These are phyloP conservation scores for Parastagonospora nodorum DNA, from an alignment of 2,329 filamentous ascomycete species.

Conservation along the genomic window DNA sequence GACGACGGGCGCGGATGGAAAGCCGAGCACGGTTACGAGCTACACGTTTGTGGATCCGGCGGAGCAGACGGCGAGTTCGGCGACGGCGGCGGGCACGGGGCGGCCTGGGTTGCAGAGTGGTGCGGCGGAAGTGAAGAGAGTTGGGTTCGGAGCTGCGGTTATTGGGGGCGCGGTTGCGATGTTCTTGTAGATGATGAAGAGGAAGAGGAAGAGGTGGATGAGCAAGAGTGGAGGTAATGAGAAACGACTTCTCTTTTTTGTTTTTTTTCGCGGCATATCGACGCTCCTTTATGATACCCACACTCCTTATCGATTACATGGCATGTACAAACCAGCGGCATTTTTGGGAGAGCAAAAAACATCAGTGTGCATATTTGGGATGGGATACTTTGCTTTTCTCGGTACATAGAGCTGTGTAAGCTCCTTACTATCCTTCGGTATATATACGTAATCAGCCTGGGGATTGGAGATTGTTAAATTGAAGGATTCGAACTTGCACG, in stretches of 20 bases:
- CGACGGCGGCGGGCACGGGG: conserved; percentile 2
- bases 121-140: conserved; percentile 28
- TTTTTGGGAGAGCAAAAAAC: not conserved
- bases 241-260: conserved; percentile 4
- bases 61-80: conserved; percentile 17
- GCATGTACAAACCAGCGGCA: not conserved
- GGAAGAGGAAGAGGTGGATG: too few relatives aligned
- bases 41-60: conserved; percentile 49
- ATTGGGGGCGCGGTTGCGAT: conserved; percentile 44
- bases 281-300: conserved; percentile 1
- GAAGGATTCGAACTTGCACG: too few relatives aligned
- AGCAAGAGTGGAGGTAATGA: not conserved
- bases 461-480: too few relatives aligned
- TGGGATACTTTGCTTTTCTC: too few relatives aligned
- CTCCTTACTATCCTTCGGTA: conserved; percentile 6
- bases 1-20: conserved; percentile 37
- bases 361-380: too few relatives aligned
- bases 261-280: not conserved
- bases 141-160: conserved; percentile 23
- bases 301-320: not conserved
- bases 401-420: not conserved
- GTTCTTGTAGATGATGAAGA: conserved; percentile 16
- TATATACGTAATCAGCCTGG: not conserved
- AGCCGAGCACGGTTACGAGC: conserved; percentile 50
- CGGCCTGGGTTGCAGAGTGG: conserved; percentile 48